Conservation (phyloP, 2,329 filamentous ascomycete species). For the Aureobasidium melanogenum region DNA sequence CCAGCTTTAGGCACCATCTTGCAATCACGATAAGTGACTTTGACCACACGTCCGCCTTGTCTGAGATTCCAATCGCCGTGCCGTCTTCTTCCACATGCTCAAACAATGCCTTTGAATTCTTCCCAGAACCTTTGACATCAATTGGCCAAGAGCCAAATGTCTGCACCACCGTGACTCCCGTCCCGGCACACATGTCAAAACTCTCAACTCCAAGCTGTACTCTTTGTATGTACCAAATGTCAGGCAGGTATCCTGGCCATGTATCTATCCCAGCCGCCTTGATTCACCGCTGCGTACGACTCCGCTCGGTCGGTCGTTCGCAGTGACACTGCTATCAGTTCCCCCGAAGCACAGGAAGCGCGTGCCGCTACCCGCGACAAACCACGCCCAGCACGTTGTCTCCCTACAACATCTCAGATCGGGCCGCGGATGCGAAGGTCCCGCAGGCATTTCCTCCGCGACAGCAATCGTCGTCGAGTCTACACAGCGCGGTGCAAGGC, state of each 20-base stretch:
- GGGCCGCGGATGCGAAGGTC: background rate
- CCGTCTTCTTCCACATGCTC: background rate
- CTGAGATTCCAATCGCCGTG: background rate
- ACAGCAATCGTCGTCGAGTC: conserved; percentile 4
- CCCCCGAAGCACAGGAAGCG: background rate
- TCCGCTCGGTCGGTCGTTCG: background rate
- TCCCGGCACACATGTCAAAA: conserved; percentile 7
- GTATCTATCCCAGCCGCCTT: background rate
- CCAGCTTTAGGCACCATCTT: background rate
- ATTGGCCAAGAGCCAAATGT: background rate
- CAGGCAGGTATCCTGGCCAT: background rate
- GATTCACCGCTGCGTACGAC: background rate
- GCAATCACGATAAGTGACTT: background rate
- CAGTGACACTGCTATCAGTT: background rate
- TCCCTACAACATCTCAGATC: background rate
- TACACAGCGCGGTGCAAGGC: background rate
- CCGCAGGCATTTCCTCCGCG: background rate
- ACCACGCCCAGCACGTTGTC: background rate
- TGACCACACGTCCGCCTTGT: background rate
- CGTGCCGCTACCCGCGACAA: background rate
- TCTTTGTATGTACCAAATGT: background rate
- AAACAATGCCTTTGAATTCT: background rate
- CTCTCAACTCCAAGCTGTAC: background rate
- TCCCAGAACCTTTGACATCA: background rate
- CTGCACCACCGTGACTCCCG: background rate